phyloP scores from a whole-genome alignment of 2,329 filamentous ascomycete genomes.

The Aureobasidium mangrovei region DNA sequence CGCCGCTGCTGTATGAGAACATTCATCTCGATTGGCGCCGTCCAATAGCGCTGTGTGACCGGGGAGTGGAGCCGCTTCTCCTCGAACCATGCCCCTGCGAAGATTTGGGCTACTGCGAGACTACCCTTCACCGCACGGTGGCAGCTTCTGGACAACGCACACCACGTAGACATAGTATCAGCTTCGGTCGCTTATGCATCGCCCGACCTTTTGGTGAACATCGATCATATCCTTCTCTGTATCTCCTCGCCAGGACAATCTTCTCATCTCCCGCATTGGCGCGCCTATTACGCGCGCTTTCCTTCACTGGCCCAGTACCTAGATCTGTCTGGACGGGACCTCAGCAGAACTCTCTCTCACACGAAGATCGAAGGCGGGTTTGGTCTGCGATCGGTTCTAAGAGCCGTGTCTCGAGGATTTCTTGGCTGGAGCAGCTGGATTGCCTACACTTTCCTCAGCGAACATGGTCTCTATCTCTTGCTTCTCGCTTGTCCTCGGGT shows the following conservation, averaged over 20 bases:
- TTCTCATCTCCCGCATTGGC: neutral
- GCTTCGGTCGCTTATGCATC: neutral
- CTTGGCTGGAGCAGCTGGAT: neutral
- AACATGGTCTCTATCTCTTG: neutral
- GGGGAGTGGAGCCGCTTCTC: neutral
- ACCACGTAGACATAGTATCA: neutral
- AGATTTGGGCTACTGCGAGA: neutral
- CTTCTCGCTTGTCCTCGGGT: neutral
- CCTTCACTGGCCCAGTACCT: neutral
- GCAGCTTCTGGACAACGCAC: neutral
- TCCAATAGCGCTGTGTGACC: neutral
- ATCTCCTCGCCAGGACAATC: neutral
- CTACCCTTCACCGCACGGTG: neutral
- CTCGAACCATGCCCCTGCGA: neutral
- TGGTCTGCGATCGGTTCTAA: neutral
- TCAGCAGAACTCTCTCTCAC: neutral
- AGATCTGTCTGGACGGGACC: neutral
- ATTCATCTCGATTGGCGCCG: neutral
- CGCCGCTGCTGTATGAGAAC: neutral
- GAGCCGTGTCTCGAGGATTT: neutral
- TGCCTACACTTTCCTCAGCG: neutral
- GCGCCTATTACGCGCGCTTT: neutral
- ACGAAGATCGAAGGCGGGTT: neutral
- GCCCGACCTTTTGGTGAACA: neutral
- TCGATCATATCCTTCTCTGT: neutral